phyloP scores from a whole-genome alignment of 805 yeast species.

The Yarrowia porcina region DNA sequence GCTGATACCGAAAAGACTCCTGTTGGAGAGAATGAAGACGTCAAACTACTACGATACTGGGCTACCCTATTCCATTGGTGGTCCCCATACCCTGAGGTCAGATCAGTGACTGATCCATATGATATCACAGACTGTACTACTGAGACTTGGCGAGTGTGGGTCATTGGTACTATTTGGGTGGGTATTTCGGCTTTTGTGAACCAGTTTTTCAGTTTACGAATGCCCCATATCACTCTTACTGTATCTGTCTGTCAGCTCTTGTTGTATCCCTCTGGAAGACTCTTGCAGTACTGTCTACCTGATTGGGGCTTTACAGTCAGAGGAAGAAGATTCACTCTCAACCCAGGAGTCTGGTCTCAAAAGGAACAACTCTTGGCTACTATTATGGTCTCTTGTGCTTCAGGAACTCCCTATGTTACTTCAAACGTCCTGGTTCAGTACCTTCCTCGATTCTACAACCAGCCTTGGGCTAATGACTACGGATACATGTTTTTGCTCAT shows the following conservation, averaged over 20 bases:
- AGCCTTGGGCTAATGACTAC: conserved; percentile 28
- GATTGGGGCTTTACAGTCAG: conserved; percentile 38
- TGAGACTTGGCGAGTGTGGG: conserved; percentile 48
- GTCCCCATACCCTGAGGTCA: conserved; percentile 65
- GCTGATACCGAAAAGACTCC: neutral
- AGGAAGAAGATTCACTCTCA: conserved; percentile 40
- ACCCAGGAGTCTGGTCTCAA: conserved; percentile 57
- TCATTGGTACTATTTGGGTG: conserved; percentile 38
- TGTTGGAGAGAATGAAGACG: neutral
- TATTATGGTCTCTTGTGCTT: conserved; percentile 38
- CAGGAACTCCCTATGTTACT: conserved; percentile 41
- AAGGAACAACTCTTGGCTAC: conserved; percentile 64
- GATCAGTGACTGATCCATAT: conserved; percentile 54
- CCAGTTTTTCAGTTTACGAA: conserved; percentile 49
- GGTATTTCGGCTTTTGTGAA: conserved; percentile 31
- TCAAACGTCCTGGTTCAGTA: conserved; percentile 26
- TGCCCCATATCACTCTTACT: conserved; percentile 49
- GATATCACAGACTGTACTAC: conserved; percentile 48
- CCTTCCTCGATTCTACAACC: conserved; percentile 26
- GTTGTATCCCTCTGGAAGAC: conserved; percentile 54
- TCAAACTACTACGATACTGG: neutral
- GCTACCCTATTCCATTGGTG: conserved; percentile 9
- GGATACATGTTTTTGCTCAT: conserved; percentile 48
- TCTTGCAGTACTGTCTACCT: conserved; percentile 29
- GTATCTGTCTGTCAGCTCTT: conserved; percentile 54